Base-by-base conservation (phyloP, 176 grass and related monocot genomes). In the Thalia dealbata region DNA sequence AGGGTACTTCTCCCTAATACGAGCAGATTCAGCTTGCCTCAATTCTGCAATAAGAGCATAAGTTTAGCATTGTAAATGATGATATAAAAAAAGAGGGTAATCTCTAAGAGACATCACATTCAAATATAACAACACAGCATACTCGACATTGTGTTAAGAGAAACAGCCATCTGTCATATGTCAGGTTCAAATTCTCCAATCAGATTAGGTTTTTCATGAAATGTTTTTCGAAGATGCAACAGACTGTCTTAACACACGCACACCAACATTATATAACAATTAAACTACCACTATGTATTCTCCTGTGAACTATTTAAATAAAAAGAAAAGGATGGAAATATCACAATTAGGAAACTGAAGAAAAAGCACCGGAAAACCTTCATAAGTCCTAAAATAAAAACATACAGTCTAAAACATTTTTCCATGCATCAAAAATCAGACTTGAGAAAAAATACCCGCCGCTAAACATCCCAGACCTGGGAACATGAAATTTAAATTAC, bases 1-100 rank as follows among this genome's bases (percentile, higher is more conserved):
- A 48, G 88, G 88, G 73, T 91, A 96, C 81, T 96, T 96, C 81
- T 91, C 86, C 75, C 88, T 82, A 79, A 96, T 96, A 74, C 88
- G 88, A 41, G 75, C 78, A 69, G 92, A 78, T 71, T 96, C 92
- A 51, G 84, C 88, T 41, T 89, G 88, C 81, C 92, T 91, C 86
- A 81, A 91, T 62, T 96, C 88, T 91, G 86, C 46, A 19, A 61
- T 0, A 58, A 48, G 19, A n/a, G 21, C 9, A 58, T 58, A 58
- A 8, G 19, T 58, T 58, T 3, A 56, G 21, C 32, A 15, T 12
- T 30, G 76, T 7, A 81, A 25, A 66, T 14, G 75, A 0, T 74
- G 77, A 7, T 76, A 46, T n/a, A n/a, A n/a, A n/a, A n/a, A 50
- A 28, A 68, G 10, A 5, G 61, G 21, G 19, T 61, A 35, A 71